Conservation (phyloP, 2,329 filamentous ascomycete genomes). For the Xylariaceae sp. region DNA sequence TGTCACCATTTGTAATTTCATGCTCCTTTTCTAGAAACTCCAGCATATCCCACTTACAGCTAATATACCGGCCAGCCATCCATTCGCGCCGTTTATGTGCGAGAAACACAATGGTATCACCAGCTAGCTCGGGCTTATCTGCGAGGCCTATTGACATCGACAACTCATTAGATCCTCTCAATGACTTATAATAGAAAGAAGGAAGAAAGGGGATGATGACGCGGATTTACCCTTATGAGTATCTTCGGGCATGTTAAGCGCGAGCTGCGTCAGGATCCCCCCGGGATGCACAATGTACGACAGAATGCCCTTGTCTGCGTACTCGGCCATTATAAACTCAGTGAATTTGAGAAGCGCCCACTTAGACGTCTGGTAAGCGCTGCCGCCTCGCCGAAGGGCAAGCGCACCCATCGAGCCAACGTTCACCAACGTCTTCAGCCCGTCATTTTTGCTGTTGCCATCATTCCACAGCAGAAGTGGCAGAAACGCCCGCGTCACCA, state of each 20-base stretch:
- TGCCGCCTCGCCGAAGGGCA: not conserved
- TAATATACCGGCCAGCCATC: too few relatives aligned
- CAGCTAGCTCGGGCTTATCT: too few relatives aligned
- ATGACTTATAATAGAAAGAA: too few relatives aligned
- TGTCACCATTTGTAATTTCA: too few relatives aligned
- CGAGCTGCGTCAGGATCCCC: not conserved
- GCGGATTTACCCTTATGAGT: too few relatives aligned
- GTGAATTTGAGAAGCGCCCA: not conserved
- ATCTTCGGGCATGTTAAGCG: not conserved
- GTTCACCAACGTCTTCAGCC: not conserved
- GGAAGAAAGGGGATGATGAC: too few relatives aligned
- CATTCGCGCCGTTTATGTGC: too few relatives aligned
- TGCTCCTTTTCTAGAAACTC: too few relatives aligned
- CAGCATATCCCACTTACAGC: too few relatives aligned
- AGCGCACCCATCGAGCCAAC: not conserved
- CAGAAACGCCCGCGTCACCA: not conserved
- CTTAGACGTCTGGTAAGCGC: constrained; percentile 1
- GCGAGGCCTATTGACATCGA: too few relatives aligned
- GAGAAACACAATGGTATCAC: too few relatives aligned
- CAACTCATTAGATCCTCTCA: too few relatives aligned
- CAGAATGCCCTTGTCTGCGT: not conserved
- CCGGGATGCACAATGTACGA: not conserved
- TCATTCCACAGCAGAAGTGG: not conserved
- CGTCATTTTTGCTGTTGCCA: not conserved
- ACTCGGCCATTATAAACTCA: not conserved